phyloP scores from a whole-genome alignment of 2,329 filamentous ascomycete genomes.

The Nigrograna mackinnonii region DNA sequence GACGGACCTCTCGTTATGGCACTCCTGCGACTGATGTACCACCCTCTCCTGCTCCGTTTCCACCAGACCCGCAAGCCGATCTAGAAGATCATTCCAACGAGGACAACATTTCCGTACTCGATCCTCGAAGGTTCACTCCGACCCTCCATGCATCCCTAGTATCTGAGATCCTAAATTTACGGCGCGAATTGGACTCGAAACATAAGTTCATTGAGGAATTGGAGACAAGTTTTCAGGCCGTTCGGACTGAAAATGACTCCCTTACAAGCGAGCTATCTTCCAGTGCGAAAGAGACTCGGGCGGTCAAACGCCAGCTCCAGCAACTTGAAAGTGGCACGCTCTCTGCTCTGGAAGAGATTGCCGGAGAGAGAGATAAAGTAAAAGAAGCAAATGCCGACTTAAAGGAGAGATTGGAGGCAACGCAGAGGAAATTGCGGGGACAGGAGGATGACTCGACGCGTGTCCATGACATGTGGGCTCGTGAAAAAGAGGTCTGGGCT shows the following conservation, averaged over 20 bases:
- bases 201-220: conserved; percentile 82
- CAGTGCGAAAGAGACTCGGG: conserved; percentile 75
- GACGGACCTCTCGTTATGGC: conserved; percentile 65
- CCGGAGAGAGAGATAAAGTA: conserved; percentile 83
- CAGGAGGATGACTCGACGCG: conserved; percentile 84
- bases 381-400: conserved; percentile 73
- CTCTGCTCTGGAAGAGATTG: conserved; percentile 81
- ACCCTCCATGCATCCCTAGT: conserved; percentile 93
- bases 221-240: conserved; percentile 72
- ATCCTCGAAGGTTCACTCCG: conserved; percentile 91
- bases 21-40: conserved; percentile 64
- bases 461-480: conserved; percentile 78
- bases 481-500: conserved; percentile 84
- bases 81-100: conserved; percentile 61
- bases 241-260: conserved; percentile 74
- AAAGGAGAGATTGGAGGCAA: conserved; percentile 74
- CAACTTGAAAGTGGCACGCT: conserved; percentile 86
- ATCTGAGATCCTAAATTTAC: conserved; percentile 85
- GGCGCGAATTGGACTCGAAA: conserved; percentile 90
- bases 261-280: conserved; percentile 65
- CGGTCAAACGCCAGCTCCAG: conserved; percentile 82
- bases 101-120: conserved; percentile 74
- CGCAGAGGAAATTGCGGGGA: conserved; percentile 75
- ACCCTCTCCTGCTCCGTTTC: conserved; percentile 62
- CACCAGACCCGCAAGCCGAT: conserved; percentile 52